A percentile compares a stretch with the other conserved stretches of the same genome.
These are phyloP conservation scores for Brachypodium distachyon DNA, from an alignment of 202 grass and related monocot species.

Conservation along the genomic window DNA sequence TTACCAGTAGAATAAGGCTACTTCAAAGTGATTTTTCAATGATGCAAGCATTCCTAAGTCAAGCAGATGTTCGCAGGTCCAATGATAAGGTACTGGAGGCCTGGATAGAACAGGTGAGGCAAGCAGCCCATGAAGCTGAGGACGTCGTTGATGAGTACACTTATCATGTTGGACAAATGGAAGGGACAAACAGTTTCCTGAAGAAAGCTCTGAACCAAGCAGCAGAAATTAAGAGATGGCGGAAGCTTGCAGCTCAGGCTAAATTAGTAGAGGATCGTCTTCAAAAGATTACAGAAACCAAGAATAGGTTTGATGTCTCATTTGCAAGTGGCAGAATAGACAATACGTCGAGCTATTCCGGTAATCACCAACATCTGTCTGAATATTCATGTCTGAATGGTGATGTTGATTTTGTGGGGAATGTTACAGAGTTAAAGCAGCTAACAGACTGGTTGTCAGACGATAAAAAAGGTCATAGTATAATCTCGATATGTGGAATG, in stretches of 20 bases:
- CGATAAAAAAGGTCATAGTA: background rate
- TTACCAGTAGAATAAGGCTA: conserved; percentile 16
- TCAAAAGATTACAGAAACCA: conserved; percentile 21
- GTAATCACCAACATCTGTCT: conserved; percentile 6
- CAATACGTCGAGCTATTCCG: background rate
- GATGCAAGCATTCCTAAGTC: conserved; percentile 39
- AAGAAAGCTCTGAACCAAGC: conserved; percentile 12
- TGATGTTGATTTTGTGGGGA: conserved; percentile 39
- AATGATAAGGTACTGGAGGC: conserved; percentile 21
- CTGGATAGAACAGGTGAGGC: conserved; percentile 34
- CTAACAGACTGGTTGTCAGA: conserved; percentile 22
- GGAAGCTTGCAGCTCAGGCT: background rate
- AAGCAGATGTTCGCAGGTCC: background rate
- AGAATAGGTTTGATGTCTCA: conserved; percentile 19
- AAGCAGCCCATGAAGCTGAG: conserved; percentile 22
- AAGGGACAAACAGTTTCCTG: background rate
- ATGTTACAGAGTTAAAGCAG: conserved; percentile 1
- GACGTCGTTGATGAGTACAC: conserved; percentile 43
- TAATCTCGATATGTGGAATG: conserved; percentile 52
- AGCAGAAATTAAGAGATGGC: background rate
- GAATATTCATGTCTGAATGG: conserved; percentile 17
- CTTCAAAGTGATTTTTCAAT: conserved; percentile 29
- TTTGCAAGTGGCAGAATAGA: background rate
- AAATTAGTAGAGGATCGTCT: conserved; percentile 15
- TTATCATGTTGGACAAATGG: conserved; percentile 26